phyloP scores from a whole-genome alignment of 2,329 filamentous ascomycete species.

The Metarhizium brunneum region DNA sequence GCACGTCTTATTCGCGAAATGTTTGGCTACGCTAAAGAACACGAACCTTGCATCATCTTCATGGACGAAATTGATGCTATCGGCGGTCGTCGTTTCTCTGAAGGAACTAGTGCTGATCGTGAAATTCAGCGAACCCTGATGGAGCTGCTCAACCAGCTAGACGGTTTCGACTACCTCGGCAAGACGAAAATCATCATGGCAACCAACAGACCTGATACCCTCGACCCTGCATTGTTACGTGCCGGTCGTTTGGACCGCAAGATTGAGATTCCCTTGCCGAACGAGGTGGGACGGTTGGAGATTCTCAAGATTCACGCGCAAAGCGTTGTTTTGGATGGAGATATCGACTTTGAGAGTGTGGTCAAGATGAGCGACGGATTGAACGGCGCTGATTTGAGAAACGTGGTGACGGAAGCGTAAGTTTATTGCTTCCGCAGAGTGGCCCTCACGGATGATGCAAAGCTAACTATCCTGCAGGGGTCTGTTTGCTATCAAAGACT shows the following conservation, averaged over 20 bases:
- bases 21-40: constrained; percentile 99
- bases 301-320: constrained; percentile 96
- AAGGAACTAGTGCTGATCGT: constrained; percentile 93
- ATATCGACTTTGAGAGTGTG: constrained; percentile 97
- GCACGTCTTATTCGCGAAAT: constrained; percentile 96
- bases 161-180: constrained; percentile 97
- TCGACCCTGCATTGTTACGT: constrained; percentile 86
- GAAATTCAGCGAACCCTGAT: constrained; percentile 98
- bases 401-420: constrained; percentile 97
- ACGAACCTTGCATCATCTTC: constrained; percentile 99
- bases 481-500: constrained; percentile 96
- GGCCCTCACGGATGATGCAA: neutral
- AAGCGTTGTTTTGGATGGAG: constrained; percentile 80
- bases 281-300: constrained; percentile 91
- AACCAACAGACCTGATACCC: constrained; percentile 91
- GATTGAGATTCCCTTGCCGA: constrained; percentile 94
- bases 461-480: constrained; percentile 45
- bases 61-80: constrained; percentile 99
- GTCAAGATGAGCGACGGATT: constrained; percentile 99
- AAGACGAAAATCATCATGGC: constrained; percentile 99
- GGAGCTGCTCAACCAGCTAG: constrained; percentile 96
- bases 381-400: constrained; percentile 94
- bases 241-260: constrained; percentile 92
- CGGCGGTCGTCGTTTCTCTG: constrained; percentile 89
- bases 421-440: constrained; percentile 27